Base-by-base conservation (phyloP, 345 rosid genomes). In the Euphorbia peplus region DNA sequence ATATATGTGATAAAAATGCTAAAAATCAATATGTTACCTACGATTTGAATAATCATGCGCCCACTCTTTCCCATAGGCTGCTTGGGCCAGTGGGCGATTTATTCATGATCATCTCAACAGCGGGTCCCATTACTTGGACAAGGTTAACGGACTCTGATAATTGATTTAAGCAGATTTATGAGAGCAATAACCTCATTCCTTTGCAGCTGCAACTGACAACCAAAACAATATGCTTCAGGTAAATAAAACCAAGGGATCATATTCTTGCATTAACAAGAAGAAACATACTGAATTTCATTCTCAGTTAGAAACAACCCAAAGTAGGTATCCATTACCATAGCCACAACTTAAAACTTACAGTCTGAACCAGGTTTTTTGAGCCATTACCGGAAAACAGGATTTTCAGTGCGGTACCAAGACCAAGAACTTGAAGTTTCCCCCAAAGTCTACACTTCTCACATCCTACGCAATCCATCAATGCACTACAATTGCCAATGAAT, bases 381-480 rank as follows among this genome's bases (percentile, higher is more conserved):
- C 89, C 93, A 69, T 91, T 80, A 57, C 75, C 95, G 32, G 96
- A 87, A 81, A 95, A 95, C 16, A 95, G 85, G 76, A 95, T 88
- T 71, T 95, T 89, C 77, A 91, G 72, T n/a, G 96, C 97, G 39
- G 97, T 89, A 47, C 97, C 98, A 51, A 90, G 95, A 54, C 98
- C 98, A 16, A 89, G 91, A 85, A 89, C 84, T 85, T 93, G 98
- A 78, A 93, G 97, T 72, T 93, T 93, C 68, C 97, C 98, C 99
- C 99, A 95, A 47, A 95, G 85, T 60, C 98, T 86, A 70, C 99
- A 95, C 75, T 91, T 95, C 80, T 95, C 99, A 78, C 99, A 95
- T 42, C 99, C 97, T 47, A 93, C 84, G 75, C 98, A 93, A 78
- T 95, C 96, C 98, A 95, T 95, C 71, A 91, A 60, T 3, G 95